These are phyloP conservation scores for Tubosaeta brunneosetosa DNA, from an alignment of 768 basidiomycete genomes.

Conservation along the genomic window DNA sequence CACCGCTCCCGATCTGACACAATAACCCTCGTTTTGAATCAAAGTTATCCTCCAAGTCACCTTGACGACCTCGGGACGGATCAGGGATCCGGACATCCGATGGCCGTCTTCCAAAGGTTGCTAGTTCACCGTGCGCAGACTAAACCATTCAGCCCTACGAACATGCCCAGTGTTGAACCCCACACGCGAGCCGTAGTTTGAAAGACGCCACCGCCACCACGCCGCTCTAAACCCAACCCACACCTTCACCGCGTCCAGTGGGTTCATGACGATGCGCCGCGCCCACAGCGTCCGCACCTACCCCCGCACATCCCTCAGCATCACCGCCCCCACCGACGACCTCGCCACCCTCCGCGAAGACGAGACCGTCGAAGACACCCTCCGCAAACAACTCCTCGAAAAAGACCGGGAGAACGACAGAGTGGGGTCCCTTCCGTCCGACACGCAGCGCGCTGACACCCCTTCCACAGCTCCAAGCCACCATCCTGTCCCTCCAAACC, in stretches of 20 bases:
- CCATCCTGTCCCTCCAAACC: slow-evolving; percentile 58
- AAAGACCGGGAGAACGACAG: slow-evolving; percentile 69
- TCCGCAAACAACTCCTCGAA: slow-evolving; percentile 61
- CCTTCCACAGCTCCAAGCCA: slow-evolving; percentile 49
- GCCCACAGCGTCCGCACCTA: slow-evolving; percentile 61
- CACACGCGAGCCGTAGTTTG: no score
- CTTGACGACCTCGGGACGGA: background rate
- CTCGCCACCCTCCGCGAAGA: slow-evolving; percentile 56
- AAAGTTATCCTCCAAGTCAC: background rate
- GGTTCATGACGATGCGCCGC: slow-evolving; percentile 41
- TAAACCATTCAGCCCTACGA: background rate
- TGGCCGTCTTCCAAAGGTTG: no score
- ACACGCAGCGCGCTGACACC: background rate
- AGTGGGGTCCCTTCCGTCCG: slow-evolving; percentile 30
- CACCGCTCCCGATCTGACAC: background rate
- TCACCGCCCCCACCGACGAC: slow-evolving; percentile 34
- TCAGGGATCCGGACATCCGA: background rate
- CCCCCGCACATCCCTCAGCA: slow-evolving; percentile 43
- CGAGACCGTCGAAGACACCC: slow-evolving; percentile 47
- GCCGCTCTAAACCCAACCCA: background rate
- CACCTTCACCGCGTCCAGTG: background rate
- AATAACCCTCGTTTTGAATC: background rate
- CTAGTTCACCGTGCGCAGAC: background rate
- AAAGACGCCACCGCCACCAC: background rate
- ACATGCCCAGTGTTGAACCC: no score